A percentile compares a stretch with the other conserved stretches of the same genome.
phyloP scores from a whole-genome alignment of 2,329 filamentous ascomycete species.

The Spiromastix sp. region DNA sequence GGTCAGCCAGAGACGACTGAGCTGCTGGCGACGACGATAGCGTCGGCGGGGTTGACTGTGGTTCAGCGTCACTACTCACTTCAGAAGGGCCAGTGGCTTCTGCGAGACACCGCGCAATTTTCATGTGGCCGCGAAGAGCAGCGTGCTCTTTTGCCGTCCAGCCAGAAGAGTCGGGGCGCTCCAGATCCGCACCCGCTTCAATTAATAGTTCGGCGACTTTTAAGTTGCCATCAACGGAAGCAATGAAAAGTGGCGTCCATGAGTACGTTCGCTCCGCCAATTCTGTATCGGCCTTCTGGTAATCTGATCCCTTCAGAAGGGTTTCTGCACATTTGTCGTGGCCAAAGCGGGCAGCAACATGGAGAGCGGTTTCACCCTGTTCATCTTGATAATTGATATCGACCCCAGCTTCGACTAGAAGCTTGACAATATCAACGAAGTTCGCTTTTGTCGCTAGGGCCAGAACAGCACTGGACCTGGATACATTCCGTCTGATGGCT shows the following conservation, averaged over 20 bases:
- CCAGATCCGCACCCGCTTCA: constrained; percentile 64
- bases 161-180: constrained; percentile 70
- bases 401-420: constrained; percentile 80
- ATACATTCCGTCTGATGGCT: constrained; percentile 56
- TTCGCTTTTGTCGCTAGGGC: constrained; percentile 82
- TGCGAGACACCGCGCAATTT: constrained; percentile 62
- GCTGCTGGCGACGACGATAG: constrained; percentile 25
- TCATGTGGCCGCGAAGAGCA: constrained; percentile 75
- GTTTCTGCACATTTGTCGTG: constrained; percentile 70
- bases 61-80: constrained; percentile 13
- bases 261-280: constrained; percentile 72
- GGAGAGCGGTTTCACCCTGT: constrained; percentile 80
- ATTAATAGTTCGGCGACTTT: constrained; percentile 67
- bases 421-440: constrained; percentile 70
- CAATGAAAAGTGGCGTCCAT: constrained; percentile 93
- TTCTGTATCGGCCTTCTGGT: constrained; percentile 67
- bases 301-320: constrained; percentile 57
- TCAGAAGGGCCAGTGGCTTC: constrained; percentile 36
- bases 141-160: constrained; percentile 95
- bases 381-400: constrained; percentile 91
- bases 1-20: constrained; percentile 32
- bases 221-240: constrained; percentile 78
- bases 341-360: constrained; percentile 82
- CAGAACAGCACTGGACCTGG: constrained; percentile 78
- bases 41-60: constrained; percentile 23